Conservation (phyloP, 1,139 yeast species). For the Sugiyamaella pinicola region DNA sequence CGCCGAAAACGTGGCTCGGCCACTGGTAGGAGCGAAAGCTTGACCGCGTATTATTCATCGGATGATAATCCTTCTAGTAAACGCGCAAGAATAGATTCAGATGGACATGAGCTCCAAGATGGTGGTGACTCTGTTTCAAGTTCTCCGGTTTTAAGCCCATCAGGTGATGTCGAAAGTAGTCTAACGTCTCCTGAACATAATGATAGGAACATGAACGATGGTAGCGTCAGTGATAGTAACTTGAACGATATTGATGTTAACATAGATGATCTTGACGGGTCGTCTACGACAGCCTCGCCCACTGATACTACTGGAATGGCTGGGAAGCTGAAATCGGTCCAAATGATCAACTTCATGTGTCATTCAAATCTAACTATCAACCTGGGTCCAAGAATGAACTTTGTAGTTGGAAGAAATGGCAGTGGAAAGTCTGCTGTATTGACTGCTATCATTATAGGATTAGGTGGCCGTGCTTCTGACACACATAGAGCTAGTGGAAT, state of each 20-base stretch:
- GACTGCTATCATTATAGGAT: conserved; percentile 86
- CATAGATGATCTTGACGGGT: conserved; percentile 40
- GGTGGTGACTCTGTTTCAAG: neutral
- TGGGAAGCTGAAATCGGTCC: conserved; percentile 35
- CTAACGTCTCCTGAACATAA: neutral
- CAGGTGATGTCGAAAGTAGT: neutral
- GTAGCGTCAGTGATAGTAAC: too few species aligned
- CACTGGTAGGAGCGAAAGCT: neutral
- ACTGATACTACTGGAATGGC: conserved; percentile 39
- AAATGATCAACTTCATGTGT: conserved; percentile 52
- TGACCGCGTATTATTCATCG: neutral
- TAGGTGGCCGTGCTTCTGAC: conserved; percentile 93
- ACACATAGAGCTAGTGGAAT: conserved; percentile 81
- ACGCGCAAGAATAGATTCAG: neutral
- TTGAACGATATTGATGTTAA: too few species aligned
- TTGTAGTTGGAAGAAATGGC: conserved; percentile 93
- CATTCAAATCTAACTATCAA: conserved; percentile 76
- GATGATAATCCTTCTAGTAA: neutral
- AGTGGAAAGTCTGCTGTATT: conserved; percentile 93
- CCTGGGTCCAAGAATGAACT: conserved; percentile 83
- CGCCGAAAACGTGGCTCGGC: neutral
- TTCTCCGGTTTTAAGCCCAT: neutral
- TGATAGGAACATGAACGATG: neutral
- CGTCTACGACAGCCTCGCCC: conserved; percentile 48
- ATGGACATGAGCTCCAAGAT: neutral